Conservation (phyloP, 2,329 filamentous ascomycete genomes). For the Fusarium brachygibbosum region DNA sequence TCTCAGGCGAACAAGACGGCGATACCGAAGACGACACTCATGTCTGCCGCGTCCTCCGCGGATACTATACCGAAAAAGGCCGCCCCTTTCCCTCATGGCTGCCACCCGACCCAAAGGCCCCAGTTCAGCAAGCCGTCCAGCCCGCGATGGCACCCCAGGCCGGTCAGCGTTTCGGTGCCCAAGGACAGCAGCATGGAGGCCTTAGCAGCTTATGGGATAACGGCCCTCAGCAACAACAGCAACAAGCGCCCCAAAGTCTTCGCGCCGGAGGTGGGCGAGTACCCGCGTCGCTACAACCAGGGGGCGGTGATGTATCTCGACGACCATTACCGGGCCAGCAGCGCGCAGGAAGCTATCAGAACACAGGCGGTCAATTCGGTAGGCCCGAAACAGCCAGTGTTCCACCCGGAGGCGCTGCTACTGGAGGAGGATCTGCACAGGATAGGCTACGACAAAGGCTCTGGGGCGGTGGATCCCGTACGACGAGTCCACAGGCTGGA, state of each 20-base stretch:
- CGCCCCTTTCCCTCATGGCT: conserved; percentile 87
- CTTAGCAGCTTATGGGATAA: conserved; percentile 72
- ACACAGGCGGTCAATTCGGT: conserved; percentile 40
- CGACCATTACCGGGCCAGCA: conserved; percentile 53
- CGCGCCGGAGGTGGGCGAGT: conserved; percentile 58
- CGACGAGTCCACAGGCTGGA: conserved; percentile 63
- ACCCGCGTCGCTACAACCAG: conserved; percentile 48
- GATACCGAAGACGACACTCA: conserved; percentile 92
- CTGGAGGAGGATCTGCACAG: conserved; percentile 72
- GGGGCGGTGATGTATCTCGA: conserved; percentile 53
- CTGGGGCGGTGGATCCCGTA: conserved; percentile 72
- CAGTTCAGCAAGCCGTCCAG: conserved; percentile 64
- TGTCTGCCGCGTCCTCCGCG: conserved; percentile 91
- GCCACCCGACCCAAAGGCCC: conserved; percentile 83
- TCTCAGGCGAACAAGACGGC: conserved; percentile 75
- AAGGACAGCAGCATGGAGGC: conserved; percentile 54
- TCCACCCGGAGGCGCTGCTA: conserved; percentile 50
- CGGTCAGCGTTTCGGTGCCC: conserved; percentile 67
- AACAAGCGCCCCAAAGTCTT: conserved; percentile 60
- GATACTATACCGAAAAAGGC: conserved; percentile 92
- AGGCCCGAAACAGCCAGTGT: conserved; percentile 45
- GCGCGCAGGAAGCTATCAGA: conserved; percentile 78
- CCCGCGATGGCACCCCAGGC: conserved; percentile 67
- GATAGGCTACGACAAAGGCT: conserved; percentile 85
- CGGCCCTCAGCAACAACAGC: conserved; percentile 50